Evolutionary conservation across 345 rosid species (phyloP).

Genomic region (Syzygium oleosum): DNA sequence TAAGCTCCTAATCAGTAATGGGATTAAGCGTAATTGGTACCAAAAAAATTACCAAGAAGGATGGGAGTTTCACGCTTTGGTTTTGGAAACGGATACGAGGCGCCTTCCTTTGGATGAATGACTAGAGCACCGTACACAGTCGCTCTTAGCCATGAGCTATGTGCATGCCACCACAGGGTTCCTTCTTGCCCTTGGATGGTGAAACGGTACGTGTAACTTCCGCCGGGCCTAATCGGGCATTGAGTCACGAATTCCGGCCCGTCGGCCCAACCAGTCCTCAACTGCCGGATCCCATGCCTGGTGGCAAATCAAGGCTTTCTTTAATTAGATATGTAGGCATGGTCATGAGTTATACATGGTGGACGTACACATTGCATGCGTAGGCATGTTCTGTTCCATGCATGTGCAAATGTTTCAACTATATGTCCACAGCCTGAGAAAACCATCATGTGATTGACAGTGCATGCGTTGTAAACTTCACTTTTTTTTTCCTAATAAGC

Average conservation of each 20-base stretch:
- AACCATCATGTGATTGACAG: not conserved
- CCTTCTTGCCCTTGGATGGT: slow-evolving; percentile 87
- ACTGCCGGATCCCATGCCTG: slow-evolving; percentile 90
- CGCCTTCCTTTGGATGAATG: slow-evolving; percentile 54
- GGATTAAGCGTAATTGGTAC: not conserved
- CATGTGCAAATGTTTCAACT: slow-evolving; percentile 21
- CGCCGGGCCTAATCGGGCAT: slow-evolving; percentile 88
- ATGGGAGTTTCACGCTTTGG: slow-evolving; percentile 64
- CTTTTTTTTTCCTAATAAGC: not conserved
- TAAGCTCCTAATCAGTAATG: not conserved
- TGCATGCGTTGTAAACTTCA: not conserved
- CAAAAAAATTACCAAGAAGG: slow-evolving; percentile 47
- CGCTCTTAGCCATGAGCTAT: slow-evolving; percentile 95
- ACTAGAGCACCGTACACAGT: slow-evolving; percentile 89
- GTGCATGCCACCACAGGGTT: slow-evolving; percentile 99
- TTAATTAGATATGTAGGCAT: not conserved
- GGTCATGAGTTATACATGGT: not conserved
- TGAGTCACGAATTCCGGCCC: slow-evolving; percentile 96
- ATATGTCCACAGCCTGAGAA: not conserved
- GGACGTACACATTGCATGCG: not conserved
- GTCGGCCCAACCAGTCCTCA: slow-evolving; percentile 89
- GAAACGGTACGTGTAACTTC: slow-evolving; percentile 74
- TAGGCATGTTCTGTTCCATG: slow-evolving; percentile 29
- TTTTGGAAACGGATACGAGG: slow-evolving; percentile 62
- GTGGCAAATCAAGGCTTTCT: not conserved